phyloP scores from a whole-genome alignment of 2,329 filamentous ascomycete genomes.

The Coccinonectria pachysandricola region DNA sequence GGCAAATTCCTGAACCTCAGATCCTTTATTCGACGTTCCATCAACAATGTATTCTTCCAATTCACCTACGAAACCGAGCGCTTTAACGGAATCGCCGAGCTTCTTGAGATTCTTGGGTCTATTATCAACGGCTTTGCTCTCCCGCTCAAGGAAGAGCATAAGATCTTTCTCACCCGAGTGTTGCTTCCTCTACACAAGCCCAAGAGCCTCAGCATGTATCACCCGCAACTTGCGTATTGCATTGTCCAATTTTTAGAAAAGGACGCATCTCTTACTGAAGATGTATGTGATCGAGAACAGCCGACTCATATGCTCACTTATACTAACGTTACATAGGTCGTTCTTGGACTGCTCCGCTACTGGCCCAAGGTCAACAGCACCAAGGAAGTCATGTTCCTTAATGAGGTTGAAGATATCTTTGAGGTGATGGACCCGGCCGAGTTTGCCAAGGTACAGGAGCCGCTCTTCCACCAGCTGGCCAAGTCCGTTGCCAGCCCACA shows the following conservation, averaged over 20 bases:
- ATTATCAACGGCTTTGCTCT: constrained; percentile 99
- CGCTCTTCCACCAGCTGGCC: constrained; percentile 90
- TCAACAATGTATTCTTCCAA: constrained; percentile 99
- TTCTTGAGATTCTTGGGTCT: constrained; percentile 91
- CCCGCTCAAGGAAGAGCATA: constrained; percentile 96
- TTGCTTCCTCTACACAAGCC: constrained; percentile 93
- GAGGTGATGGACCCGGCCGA: constrained; percentile 99
- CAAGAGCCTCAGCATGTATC: constrained; percentile 99
- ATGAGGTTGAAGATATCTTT: constrained; percentile 98
- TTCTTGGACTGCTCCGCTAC: constrained; percentile 86
- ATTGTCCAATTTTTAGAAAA: constrained; percentile 99
- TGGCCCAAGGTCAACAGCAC: constrained; percentile 99
- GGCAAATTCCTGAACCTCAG: constrained; percentile 97
- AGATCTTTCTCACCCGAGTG: constrained; percentile 90
- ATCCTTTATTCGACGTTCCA: constrained; percentile 93
- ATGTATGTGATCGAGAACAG: constrained; percentile 51
- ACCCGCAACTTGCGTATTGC: constrained; percentile 95
- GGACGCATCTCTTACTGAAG: constrained; percentile 92
- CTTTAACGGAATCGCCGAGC: constrained; percentile 95
- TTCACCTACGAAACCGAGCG: constrained; percentile 98
- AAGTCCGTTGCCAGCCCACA: constrained; percentile 98
- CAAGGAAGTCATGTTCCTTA: constrained; percentile 99
- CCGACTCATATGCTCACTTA: not conserved
- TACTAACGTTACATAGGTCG: constrained; percentile 51
- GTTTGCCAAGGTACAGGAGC: constrained; percentile 97